Percentiles rank a stretch among this genome's conserved stretches.
Conservation (phyloP, 495 filamentous ascomycete genomes). For the Podospora didyma region DNA sequence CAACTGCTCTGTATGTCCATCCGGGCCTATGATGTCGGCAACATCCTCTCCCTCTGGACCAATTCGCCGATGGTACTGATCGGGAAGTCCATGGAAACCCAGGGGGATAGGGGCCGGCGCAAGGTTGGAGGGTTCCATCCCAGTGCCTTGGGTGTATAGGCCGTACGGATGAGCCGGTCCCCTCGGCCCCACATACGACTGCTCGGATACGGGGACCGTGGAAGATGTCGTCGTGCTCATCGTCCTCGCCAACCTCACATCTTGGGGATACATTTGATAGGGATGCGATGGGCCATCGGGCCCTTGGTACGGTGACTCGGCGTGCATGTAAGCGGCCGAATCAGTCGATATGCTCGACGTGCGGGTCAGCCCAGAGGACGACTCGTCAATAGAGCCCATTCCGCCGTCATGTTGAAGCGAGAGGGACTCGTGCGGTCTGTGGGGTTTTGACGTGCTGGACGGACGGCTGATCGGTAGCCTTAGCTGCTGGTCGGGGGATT, state of each 20-base stretch:
- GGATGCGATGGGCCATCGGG: conserved; percentile 76
- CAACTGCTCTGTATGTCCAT: conserved; percentile 84
- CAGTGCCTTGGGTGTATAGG: conserved; percentile 73
- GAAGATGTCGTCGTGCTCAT: conserved; percentile 63
- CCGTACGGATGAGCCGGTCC: conserved; percentile 81
- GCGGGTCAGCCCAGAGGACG: conserved; percentile 20
- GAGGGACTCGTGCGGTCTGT: conserved; percentile 35
- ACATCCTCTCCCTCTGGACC: conserved; percentile 80
- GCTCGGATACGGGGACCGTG: conserved; percentile 49
- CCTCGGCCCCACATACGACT: conserved; percentile 55
- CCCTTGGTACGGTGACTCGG: conserved; percentile 58
- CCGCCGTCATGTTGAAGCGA: conserved; percentile 39
- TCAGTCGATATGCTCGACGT: conserved; percentile 28
- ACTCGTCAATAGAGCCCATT: conserved; percentile 26
- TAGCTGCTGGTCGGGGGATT: conserved; percentile 3
- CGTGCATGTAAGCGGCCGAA: conserved; percentile 42
- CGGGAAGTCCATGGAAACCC: conserved; percentile 65
- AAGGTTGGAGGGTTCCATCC: conserved; percentile 18
- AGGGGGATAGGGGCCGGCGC: conserved; percentile 51
- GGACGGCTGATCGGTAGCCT: conserved; percentile 23
- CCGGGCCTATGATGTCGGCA: conserved; percentile 81
- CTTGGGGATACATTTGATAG: conserved; percentile 81
- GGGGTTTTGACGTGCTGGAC: conserved; percentile 46
- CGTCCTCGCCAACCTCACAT: conserved; percentile 59
- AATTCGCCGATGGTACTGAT: conserved; percentile 63